Percentiles rank a stretch among this genome's conserved stretches.
These are phyloP conservation scores for Boletus eberwhitei DNA, from an alignment of 768 basidiomycete species.

Conservation along the genomic window DNA sequence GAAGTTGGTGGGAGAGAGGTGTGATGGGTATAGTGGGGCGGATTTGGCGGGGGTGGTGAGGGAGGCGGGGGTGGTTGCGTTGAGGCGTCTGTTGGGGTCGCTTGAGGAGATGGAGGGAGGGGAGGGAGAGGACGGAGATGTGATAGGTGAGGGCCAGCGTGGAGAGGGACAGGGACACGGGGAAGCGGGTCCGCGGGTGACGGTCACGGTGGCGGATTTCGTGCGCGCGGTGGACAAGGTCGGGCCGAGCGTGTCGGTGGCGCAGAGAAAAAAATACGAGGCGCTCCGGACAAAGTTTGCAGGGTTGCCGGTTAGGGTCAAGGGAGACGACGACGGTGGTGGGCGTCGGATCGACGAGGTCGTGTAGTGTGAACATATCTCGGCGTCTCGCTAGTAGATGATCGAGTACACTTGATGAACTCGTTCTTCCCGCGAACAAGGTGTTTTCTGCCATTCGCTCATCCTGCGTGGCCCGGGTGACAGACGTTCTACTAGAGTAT, in stretches of 20 bases:
- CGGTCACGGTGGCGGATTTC: not conserved
- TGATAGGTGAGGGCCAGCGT: too few species aligned
- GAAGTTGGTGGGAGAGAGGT: slow-evolving; percentile 53
- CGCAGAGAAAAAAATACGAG: not conserved
- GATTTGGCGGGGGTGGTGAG: slow-evolving; percentile 86
- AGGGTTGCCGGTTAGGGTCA: not conserved
- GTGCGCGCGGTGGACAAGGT: not conserved
- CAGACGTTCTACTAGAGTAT: too few species aligned
- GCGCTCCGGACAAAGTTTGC: not conserved
- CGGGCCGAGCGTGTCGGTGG: not conserved
- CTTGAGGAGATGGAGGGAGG: slow-evolving; percentile 55
- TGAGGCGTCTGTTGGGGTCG: slow-evolving; percentile 64
- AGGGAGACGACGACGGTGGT: not conserved
- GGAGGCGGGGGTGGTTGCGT: slow-evolving; percentile 85
- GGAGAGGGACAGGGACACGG: not conserved
- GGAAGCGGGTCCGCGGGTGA: not conserved
- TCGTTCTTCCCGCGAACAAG: too few species aligned
- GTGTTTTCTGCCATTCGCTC: too few species aligned
- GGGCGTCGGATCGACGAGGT: not conserved
- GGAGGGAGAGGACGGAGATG: slow-evolving; percentile 5
- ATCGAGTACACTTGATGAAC: too few species aligned
- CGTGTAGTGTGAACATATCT: not conserved
- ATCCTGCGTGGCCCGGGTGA: too few species aligned
- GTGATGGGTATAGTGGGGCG: slow-evolving; percentile 90
- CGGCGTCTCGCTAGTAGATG: too few species aligned